A percentile compares a stretch with the other conserved stretches of the same genome.
These are phyloP conservation scores for Cercospora citrullina DNA, from an alignment of 2,329 filamentous ascomycete species.

Conservation along the genomic window DNA sequence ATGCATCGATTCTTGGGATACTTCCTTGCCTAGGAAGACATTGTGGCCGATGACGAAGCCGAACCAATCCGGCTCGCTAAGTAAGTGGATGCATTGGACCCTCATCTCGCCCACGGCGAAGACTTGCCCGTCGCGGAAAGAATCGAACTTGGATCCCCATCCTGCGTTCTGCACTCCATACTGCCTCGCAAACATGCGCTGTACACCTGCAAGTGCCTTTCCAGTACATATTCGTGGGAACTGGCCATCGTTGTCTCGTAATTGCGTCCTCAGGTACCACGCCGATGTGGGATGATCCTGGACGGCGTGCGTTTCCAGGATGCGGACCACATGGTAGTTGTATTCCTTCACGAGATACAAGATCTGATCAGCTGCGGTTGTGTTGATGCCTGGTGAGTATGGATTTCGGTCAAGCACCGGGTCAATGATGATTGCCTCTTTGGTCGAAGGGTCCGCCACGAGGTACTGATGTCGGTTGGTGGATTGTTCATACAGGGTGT, in stretches of 20 bases:
- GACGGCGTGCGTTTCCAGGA: constrained; percentile 64
- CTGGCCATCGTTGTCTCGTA: constrained; percentile 41
- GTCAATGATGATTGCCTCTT: constrained; percentile 59
- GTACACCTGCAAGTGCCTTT: constrained; percentile 54
- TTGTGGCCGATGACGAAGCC: constrained; percentile 58
- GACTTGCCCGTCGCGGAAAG: constrained; percentile 56
- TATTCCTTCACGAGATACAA: constrained; percentile 48
- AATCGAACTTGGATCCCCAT: constrained; percentile 52
- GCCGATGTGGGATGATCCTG: constrained; percentile 63
- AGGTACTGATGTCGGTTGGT: constrained; percentile 63
- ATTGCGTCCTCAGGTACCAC: constrained; percentile 55
- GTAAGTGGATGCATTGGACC: constrained; percentile 55
- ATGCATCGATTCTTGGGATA: constrained; percentile 1
- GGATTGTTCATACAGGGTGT: constrained; percentile 40
- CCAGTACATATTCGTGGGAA: constrained; percentile 57
- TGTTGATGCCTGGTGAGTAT: constrained; percentile 47
- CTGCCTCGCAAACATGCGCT: constrained; percentile 51
- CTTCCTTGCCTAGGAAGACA: constrained; percentile 39
- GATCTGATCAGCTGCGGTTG: constrained; percentile 55
- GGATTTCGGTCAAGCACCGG: constrained; percentile 57
- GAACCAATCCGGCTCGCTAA: constrained; percentile 61
- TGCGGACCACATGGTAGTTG: constrained; percentile 52
- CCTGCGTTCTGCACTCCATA: constrained; percentile 52
- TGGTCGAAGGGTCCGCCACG: constrained; percentile 55
- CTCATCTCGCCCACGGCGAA: constrained; percentile 54